A percentile compares a stretch with the other conserved stretches of the same genome.
phyloP scores from a whole-genome alignment of 768 basidiomycete genomes.

The Rhodotorula graminis region DNA sequence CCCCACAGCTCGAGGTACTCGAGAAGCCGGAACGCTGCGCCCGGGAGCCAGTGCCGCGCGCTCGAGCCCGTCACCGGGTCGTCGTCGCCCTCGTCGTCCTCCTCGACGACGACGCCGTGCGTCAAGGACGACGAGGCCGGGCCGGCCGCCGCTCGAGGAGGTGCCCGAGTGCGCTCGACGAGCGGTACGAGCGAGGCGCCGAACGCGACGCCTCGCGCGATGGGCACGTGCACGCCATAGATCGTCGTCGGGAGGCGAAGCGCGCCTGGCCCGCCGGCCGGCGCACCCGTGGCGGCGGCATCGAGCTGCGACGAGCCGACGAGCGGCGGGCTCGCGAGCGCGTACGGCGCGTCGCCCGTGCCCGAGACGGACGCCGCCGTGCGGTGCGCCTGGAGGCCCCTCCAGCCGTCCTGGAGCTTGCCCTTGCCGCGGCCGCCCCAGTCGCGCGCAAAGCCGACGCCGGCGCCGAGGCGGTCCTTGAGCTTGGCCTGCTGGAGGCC shows the following conservation, averaged over 20 bases:
- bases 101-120: too few relatives aligned
- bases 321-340: background rate
- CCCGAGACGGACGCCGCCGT: background rate
- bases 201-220: conserved; percentile 5
- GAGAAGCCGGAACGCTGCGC: conserved; percentile 21
- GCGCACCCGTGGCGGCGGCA: background rate
- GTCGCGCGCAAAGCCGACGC: conserved; percentile 12
- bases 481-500: conserved; percentile 9
- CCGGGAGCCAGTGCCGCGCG: conserved; percentile 21
- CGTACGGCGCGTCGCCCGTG: too few relatives aligned
- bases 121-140: too few relatives aligned
- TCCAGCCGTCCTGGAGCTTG: conserved; percentile 8
- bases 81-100: background rate
- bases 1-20: conserved; percentile 26
- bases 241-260: conserved; percentile 16
- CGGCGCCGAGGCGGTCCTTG: conserved; percentile 26
- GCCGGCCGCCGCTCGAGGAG: background rate
- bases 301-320: conserved; percentile 2
- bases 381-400: background rate
- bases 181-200: conserved; percentile 9
- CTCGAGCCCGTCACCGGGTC: conserved; percentile 20
- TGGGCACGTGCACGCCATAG: conserved; percentile 13
- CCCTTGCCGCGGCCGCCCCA: conserved; percentile 23
- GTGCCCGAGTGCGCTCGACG: conserved; percentile 9
- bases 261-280: background rate